These are phyloP conservation scores for Suhomyces ambrosiae DNA, from an alignment of 1,139 yeast species.

Conservation along the genomic window DNA sequence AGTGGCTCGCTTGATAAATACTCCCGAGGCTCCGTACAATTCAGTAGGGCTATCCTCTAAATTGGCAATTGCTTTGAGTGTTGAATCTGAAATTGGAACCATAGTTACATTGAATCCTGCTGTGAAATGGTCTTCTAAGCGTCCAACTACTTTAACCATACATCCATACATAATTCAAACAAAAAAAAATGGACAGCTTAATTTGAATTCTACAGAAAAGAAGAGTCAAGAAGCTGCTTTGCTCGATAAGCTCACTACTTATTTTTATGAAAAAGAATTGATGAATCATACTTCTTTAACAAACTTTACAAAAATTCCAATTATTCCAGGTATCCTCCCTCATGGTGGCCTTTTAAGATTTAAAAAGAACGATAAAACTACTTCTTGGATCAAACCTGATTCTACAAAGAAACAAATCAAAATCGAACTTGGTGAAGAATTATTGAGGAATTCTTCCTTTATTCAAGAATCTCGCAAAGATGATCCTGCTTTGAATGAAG, in stretches of 20 bases:
- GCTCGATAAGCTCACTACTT: constrained; percentile 20
- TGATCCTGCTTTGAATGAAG: constrained; percentile 20
- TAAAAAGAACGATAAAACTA: constrained; percentile 45
- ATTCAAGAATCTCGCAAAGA: constrained; percentile 24
- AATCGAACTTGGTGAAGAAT: constrained; percentile 56
- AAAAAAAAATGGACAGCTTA: constrained; percentile 32
- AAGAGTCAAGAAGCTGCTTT: constrained; percentile 30
- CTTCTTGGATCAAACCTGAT: constrained; percentile 47
- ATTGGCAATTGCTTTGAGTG: constrained; percentile 60
- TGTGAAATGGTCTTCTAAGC: constrained; percentile 36
- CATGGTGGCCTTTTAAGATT: constrained; percentile 65
- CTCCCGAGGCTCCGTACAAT: constrained; percentile 38
- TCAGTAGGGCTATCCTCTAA: constrained; percentile 59
- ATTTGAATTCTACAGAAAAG: constrained; percentile 30
- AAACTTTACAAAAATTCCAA: constrained; percentile 53
- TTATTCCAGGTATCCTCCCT: constrained; percentile 50
- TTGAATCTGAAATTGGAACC: constrained; percentile 54
- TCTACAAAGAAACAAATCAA: constrained; percentile 31
- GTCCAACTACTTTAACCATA: constrained; percentile 47
- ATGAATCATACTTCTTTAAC: constrained; percentile 42
- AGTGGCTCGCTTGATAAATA: constrained; percentile 55
- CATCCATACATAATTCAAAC: constrained; percentile 59
- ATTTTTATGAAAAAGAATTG: constrained; percentile 19
- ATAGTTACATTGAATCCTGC: constrained; percentile 58
- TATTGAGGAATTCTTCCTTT: constrained; percentile 53